phyloP scores from a whole-genome alignment of 1,284 basidiomycete species.

The Malassezia pachydermatis region DNA sequence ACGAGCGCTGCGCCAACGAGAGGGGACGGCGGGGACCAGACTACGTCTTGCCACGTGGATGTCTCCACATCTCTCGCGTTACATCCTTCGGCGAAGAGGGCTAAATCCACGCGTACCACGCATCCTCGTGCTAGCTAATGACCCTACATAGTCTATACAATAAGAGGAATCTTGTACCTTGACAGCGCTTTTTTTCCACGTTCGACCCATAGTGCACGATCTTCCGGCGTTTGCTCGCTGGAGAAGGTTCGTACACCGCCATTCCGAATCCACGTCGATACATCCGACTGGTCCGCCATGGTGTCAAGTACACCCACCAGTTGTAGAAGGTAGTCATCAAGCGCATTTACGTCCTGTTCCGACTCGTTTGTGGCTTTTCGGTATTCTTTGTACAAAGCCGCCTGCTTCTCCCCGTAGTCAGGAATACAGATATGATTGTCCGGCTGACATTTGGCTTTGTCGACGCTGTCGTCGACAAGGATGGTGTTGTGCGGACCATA shows the following conservation, averaged over 20 bases:
- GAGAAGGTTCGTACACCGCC: conserved; percentile 18
- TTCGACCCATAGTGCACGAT: conserved; percentile 1
- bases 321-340: conserved; percentile 40
- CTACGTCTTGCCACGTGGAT: too few species aligned
- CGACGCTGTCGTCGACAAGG: conserved; percentile 68
- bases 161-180: conserved; percentile 4
- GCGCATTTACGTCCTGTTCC: conserved; percentile 8
- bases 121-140: too few species aligned
- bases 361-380: not conserved
- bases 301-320: conserved; percentile 40
- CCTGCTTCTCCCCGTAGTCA: conserved; percentile 27
- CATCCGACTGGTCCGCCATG: conserved; percentile 27
- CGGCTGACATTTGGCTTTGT: conserved; percentile 67
- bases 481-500: conserved; percentile 63
- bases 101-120: too few species aligned
- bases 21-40: too few species aligned
- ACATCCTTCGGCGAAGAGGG: too few species aligned
- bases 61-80: too few species aligned
- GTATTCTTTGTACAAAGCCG: not conserved
- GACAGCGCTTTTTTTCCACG: conserved; percentile 8
- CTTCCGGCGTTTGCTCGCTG: not conserved
- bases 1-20: too few species aligned
- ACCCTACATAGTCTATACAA: too few species aligned
- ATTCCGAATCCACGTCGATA: conserved; percentile 25
- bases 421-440: conserved; percentile 48